phyloP scores from a whole-genome alignment of 257 asterid genomes.

The Striga asiatica region DNA sequence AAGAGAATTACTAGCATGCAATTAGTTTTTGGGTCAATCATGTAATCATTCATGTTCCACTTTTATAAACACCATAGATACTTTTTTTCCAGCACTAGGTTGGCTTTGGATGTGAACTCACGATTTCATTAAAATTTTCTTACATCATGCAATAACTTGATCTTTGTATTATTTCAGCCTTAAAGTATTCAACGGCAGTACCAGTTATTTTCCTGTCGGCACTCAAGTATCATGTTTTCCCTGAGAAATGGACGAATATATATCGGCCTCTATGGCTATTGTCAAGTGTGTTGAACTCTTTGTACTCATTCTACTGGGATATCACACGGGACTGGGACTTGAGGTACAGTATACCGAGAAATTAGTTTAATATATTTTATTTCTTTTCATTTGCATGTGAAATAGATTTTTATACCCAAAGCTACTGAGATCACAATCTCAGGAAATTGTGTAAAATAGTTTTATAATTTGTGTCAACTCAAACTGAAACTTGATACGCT shows the following conservation, averaged over 20 bases:
- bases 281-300: slow-evolving; percentile 70
- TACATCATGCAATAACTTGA: slow-evolving; percentile 20
- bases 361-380: not conserved
- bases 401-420: not conserved
- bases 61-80: too few relatives aligned
- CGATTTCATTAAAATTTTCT: not conserved
- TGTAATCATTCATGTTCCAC: too few relatives aligned
- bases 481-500: not conserved
- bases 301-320: slow-evolving; percentile 97
- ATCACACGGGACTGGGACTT: slow-evolving; percentile 91
- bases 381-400: not conserved
- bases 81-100: too few relatives aligned
- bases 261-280: slow-evolving; percentile 92
- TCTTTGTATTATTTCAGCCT: slow-evolving; percentile 50
- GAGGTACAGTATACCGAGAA: slow-evolving; percentile 36
- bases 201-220: slow-evolving; percentile 93
- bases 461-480: too few relatives aligned
- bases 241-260: slow-evolving; percentile 60
- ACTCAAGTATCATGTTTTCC: slow-evolving; percentile 83
- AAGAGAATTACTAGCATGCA: too few relatives aligned
- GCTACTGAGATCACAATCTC: too few relatives aligned
- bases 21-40: too few relatives aligned
- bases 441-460: too few relatives aligned
- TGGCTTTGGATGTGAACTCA: not conserved
- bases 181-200: slow-evolving; percentile 87